Percentiles rank a stretch among this genome's conserved stretches.
Conservation (phyloP, 140 eudicot species). For the Erigeron philadelphicus region DNA sequence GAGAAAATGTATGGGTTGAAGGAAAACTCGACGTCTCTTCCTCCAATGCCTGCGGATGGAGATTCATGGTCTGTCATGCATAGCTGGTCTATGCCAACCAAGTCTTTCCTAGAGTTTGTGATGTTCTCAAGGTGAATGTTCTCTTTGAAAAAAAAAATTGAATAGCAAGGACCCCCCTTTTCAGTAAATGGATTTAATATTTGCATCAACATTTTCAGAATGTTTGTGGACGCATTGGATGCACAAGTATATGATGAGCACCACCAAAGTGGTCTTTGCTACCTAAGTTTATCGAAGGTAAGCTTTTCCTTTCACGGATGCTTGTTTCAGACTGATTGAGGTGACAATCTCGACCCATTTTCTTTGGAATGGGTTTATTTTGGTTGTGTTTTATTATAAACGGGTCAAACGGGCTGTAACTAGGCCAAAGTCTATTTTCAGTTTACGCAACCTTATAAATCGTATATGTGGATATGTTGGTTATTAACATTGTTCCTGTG, state of each 20-base stretch:
- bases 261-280: slow-evolving; percentile 71
- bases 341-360: not conserved
- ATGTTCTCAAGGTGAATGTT: slow-evolving; percentile 80
- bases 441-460: not conserved
- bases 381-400: not conserved
- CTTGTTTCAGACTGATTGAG: not conserved
- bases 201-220: slow-evolving; percentile 44
- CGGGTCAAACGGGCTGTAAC: not conserved
- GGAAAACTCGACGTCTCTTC: slow-evolving; percentile 53
- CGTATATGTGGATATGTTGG: not conserved
- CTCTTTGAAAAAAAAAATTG: not conserved
- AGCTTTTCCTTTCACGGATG: not conserved
- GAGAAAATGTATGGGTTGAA: slow-evolving; percentile 78
- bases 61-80: slow-evolving; percentile 97
- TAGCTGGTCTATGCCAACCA: slow-evolving; percentile 90
- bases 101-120: slow-evolving; percentile 76
- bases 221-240: slow-evolving; percentile 87
- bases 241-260: slow-evolving; percentile 67
- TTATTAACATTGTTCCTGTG: not conserved
- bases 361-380: not conserved
- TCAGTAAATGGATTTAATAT: not conserved
- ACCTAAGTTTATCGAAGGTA: slow-evolving; percentile 75
- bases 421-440: not conserved
- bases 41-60: slow-evolving; percentile 80
- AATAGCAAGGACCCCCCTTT: slow-evolving; percentile 7